Base-by-base conservation (phyloP, 73 alveolate species). In the Paramecium primaurelia region DNA sequence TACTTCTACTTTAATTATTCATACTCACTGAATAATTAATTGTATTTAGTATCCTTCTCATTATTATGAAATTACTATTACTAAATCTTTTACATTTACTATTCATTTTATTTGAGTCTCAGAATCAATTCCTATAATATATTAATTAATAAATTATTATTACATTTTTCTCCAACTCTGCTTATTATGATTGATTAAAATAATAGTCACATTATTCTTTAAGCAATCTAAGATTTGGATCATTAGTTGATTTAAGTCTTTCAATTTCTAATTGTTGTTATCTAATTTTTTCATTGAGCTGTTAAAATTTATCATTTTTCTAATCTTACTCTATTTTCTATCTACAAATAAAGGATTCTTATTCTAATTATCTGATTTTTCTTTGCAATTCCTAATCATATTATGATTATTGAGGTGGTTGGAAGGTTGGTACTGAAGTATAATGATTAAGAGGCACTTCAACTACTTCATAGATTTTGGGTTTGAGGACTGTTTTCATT, bases 391-490 rank as follows among this genome's bases (percentile, higher is more conserved):
- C 88, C 32, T 36, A 8, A 75, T 75, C 88, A 28, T 64, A 64
- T 64, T 22, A 8, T 36, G 12, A 28, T 75, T 38, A 42, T 16
- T 10, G 58, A 30, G 58, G 88, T 3, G 77, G 0, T 20, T 22
- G 8, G 45, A 32, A 45, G 2, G 20, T 22, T 40, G 91, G 91
- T 25, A 80, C 58, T 4, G 71, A 45, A 6, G 44, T 44, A 14
- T 45, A 80, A 49, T 47, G 47, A 30, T 80, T 32, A 47, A 32
- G 58, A 8, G 91, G 91, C 20, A 80, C 58, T 80, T 80, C 91
- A 80, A 80, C 91, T 36, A 42, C 91, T 80, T 80, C 91, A 80
- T 80, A 80, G 30, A 80, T 22, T 80, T 80, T 80, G 6, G 91
- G 91, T 49, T 80, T 80, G 14, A 80, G 91, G 12, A 80, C 32